Percentiles rank a stretch among this genome's conserved stretches.
These are phyloP conservation scores for Puya raimondii DNA, from an alignment of 176 grass and related monocot species.

Conservation along the genomic window DNA sequence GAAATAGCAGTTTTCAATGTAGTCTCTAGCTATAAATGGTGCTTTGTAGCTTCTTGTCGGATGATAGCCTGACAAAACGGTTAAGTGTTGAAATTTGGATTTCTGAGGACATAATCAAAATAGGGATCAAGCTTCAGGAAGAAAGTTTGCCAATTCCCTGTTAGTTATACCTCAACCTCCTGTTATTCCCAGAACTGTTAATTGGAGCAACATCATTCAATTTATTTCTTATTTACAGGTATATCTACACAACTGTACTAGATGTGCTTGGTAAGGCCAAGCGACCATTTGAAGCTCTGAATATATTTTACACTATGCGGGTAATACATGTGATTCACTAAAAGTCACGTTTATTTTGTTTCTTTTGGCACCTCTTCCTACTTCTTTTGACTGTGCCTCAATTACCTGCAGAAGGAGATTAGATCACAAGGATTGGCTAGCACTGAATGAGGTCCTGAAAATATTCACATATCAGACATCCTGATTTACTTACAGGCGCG, in stretches of 20 bases:
- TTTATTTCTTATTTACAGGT: constrained; percentile 38
- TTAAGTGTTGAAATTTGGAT: too few species aligned
- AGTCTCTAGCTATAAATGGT: too few species aligned
- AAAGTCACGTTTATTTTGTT: background rate
- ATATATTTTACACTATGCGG: constrained; percentile 79
- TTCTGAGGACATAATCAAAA: too few species aligned
- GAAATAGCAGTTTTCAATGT: too few species aligned
- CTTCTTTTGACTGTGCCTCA: constrained; percentile 17
- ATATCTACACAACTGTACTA: constrained; percentile 86
- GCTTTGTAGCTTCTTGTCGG: too few species aligned
- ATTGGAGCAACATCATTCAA: background rate
- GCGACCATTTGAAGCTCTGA: constrained; percentile 73
- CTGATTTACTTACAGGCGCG: constrained; percentile 30
- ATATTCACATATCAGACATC: constrained; percentile 56
- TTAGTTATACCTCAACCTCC: background rate
- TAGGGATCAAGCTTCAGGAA: too few species aligned
- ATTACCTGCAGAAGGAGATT: constrained; percentile 61
- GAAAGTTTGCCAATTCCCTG: too few species aligned
- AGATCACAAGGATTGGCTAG: constrained; percentile 83
- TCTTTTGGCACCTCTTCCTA: constrained; percentile 8
- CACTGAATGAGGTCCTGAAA: constrained; percentile 76
- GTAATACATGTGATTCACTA: constrained; percentile 30
- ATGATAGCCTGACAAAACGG: too few species aligned
- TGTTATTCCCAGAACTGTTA: constrained; percentile 10
- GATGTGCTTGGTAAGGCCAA: constrained; percentile 97